These are phyloP conservation scores for Collybia mongolica DNA, from an alignment of 768 basidiomycete genomes.

Conservation along the genomic window DNA sequence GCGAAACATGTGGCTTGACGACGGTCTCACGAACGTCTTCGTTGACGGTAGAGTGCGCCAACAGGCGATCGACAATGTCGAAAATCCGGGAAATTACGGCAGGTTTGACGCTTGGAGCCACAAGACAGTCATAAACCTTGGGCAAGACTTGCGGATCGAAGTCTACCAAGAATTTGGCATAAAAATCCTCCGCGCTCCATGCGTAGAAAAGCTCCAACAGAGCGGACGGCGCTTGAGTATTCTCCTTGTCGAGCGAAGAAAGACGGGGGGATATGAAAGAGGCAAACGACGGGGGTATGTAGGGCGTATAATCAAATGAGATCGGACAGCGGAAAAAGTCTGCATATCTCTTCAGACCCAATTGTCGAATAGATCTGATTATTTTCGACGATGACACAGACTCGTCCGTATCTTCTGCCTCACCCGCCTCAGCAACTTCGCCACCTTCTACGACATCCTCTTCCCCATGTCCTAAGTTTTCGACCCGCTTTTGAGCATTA, in stretches of 20 bases:
- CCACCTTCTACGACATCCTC: constrained; percentile 30
- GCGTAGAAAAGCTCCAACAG: constrained; percentile 81
- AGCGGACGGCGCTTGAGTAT: constrained; percentile 88
- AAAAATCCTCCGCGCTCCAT: constrained; percentile 64
- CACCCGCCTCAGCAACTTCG: constrained; percentile 32
- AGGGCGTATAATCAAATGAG: constrained; percentile 73
- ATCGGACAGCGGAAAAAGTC: constrained; percentile 84
- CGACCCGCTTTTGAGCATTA: constrained; percentile 61
- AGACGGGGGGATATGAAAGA: constrained; percentile 84
- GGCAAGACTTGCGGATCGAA: constrained; percentile 70
- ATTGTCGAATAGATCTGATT: constrained; percentile 69
- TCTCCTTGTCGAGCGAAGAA: constrained; percentile 71
- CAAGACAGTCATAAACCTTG: constrained; percentile 78
- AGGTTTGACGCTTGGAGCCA: constrained; percentile 84
- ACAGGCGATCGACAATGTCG: constrained; percentile 78
- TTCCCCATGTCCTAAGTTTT: constrained; percentile 23
- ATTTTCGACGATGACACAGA: constrained; percentile 33
- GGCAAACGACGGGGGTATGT: constrained; percentile 63
- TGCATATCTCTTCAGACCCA: constrained; percentile 81
- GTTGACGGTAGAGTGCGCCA: constrained; percentile 53
- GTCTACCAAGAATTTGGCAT: constrained; percentile 62
- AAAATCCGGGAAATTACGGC: constrained; percentile 77
- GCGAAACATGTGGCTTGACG: constrained; percentile 68
- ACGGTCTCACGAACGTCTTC: constrained; percentile 47
- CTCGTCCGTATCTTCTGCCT: constrained; percentile 28